phyloP scores from a whole-genome alignment of 768 basidiomycete genomes.

The Baorangia bicolor region DNA sequence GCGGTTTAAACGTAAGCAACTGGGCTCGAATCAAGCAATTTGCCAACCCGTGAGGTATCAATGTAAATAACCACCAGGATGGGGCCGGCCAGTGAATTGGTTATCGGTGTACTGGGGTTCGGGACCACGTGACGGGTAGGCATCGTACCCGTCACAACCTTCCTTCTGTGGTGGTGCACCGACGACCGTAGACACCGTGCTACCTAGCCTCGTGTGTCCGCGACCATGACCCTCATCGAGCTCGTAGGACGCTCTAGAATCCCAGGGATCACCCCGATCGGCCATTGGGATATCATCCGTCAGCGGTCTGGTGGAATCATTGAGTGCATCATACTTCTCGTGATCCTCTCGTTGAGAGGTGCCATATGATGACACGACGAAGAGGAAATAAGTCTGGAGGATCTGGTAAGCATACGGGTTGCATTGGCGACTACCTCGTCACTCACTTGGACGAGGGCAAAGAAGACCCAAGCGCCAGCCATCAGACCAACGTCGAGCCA shows the following conservation, averaged over 20 bases:
- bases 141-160: slow-evolving; percentile 31
- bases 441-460: slow-evolving; percentile 75
- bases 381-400: slow-evolving; percentile 47
- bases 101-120: slow-evolving; percentile 35
- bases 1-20: neutral
- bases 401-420: slow-evolving; percentile 1
- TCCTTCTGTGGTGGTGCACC: slow-evolving; percentile 49
- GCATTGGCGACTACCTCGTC: neutral
- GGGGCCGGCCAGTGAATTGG: slow-evolving; percentile 33
- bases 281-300: slow-evolving; percentile 63
- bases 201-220: slow-evolving; percentile 53
- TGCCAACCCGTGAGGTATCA: slow-evolving; percentile 1
- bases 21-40: neutral
- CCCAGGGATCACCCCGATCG: slow-evolving; percentile 69
- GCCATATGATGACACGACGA: slow-evolving; percentile 63
- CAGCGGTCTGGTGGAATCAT: slow-evolving; percentile 54
- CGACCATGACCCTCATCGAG: slow-evolving; percentile 37
- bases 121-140: slow-evolving; percentile 25
- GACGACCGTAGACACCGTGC: slow-evolving; percentile 59
- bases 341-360: slow-evolving; percentile 76
- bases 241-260: slow-evolving; percentile 52
- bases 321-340: slow-evolving; percentile 72
- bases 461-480: slow-evolving; percentile 81
- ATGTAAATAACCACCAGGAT: slow-evolving; percentile 45
- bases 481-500: slow-evolving; percentile 94